Evolutionary conservation across 768 basidiomycete species (phyloP).

Genomic region (Tulasnella sp.): DNA sequence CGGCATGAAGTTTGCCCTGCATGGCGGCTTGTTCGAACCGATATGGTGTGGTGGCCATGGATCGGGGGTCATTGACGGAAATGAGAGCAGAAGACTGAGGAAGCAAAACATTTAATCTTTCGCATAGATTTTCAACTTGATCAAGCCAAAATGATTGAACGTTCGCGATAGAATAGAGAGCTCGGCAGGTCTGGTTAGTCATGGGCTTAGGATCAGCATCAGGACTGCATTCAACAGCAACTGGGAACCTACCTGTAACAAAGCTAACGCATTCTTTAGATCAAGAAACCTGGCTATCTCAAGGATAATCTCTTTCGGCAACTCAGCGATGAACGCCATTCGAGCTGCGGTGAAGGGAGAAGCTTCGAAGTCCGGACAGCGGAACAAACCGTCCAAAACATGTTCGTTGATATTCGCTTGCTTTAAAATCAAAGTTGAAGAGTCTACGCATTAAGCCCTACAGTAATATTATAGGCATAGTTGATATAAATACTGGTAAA

Average conservation of each 20-base stretch:
- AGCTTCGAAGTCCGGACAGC: not conserved
- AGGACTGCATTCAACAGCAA: not conserved
- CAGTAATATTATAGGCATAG: not conserved
- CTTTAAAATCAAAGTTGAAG: not conserved
- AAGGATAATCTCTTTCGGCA: not conserved
- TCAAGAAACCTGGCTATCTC: not conserved
- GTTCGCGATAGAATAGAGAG: not conserved
- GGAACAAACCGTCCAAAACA: not conserved
- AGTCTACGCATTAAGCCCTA: not conserved
- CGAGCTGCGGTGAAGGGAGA: not conserved
- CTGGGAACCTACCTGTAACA: too few relatives aligned
- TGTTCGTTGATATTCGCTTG: too few relatives aligned
- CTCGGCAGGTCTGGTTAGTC: not conserved
- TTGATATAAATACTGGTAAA: not conserved
- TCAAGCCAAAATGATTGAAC: not conserved
- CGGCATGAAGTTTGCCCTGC: not conserved
- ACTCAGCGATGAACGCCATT: not conserved
- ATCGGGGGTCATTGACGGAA: not conserved
- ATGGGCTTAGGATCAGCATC: not conserved
- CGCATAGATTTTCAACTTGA: not conserved
- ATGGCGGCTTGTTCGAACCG: not conserved
- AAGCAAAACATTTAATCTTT: not conserved
- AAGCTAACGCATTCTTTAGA: not conserved
- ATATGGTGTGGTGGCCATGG: not conserved
- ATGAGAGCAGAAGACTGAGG: not conserved